Evolutionary conservation across 2,329 filamentous ascomycete species (phyloP).

Genomic region (Penicillium sp.): DNA sequence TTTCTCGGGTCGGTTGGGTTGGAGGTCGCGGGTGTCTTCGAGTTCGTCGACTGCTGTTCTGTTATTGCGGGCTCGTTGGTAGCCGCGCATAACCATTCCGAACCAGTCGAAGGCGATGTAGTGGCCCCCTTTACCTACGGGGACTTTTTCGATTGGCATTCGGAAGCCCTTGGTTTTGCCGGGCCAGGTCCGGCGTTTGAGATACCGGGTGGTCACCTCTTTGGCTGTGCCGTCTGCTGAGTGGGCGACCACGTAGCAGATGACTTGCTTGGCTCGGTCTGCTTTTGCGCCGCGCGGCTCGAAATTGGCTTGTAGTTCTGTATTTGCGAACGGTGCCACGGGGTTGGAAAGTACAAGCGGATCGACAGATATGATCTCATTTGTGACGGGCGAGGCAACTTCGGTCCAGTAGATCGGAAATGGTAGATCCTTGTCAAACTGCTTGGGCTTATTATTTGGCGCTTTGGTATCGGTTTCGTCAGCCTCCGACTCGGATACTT

Average conservation of each 20-base stretch:
- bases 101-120: conserved; percentile 88
- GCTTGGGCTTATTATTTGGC: conserved; percentile 45
- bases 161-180: conserved; percentile 85
- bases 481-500: conserved; percentile 23
- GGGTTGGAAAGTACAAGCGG: conserved; percentile 63
- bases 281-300: conserved; percentile 80
- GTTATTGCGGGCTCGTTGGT: conserved; percentile 52
- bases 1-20: conserved; percentile 66
- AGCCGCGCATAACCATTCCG: conserved; percentile 70
- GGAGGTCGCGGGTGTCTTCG: conserved; percentile 75
- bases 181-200: conserved; percentile 75
- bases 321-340: conserved; percentile 59
- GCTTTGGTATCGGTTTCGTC: conserved; percentile 19
- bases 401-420: conserved; percentile 95
- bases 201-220: conserved; percentile 87
- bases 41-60: conserved; percentile 70
- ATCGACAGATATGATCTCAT: conserved; percentile 76
- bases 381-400: conserved; percentile 74
- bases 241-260: conserved; percentile 82
- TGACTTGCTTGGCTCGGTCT: conserved; percentile 81
- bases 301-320: conserved; percentile 68
- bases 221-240: conserved; percentile 84
- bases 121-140: conserved; percentile 70
- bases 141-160: conserved; percentile 72
- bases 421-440: conserved; percentile 69